Conservation (phyloP, 495 filamentous ascomycete genomes). For the Neurospora cerealis region DNA sequence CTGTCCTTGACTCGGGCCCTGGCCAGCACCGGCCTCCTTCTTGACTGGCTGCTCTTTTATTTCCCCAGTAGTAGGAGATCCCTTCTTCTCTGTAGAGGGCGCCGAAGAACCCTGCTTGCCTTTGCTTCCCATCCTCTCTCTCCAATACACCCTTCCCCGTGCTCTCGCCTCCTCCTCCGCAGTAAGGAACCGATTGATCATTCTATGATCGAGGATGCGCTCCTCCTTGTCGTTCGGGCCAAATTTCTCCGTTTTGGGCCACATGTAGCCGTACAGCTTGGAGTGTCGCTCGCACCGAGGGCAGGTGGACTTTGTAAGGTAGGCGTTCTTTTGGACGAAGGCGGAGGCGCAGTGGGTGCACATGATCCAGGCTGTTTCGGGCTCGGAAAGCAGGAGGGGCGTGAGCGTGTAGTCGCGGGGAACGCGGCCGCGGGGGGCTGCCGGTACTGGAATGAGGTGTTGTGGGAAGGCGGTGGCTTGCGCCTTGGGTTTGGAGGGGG, state of each 20-base stretch:
- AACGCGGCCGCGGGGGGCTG: conserved; percentile 26
- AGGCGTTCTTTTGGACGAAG: conserved; percentile 83
- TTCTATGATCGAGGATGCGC: conserved; percentile 62
- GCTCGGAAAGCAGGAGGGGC: conserved; percentile 56
- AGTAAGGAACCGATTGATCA: conserved; percentile 58
- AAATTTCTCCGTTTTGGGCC: conserved; percentile 85
- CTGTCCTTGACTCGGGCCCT: neutral
- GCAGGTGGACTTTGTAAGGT: conserved; percentile 73
- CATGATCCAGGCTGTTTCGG: conserved; percentile 71
- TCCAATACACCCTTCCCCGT: conserved; percentile 31
- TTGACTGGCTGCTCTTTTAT: neutral
- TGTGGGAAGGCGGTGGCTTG: neutral
- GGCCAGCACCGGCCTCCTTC: neutral
- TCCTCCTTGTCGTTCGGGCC: conserved; percentile 67
- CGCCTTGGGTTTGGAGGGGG: neutral
- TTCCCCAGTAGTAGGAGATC: neutral
- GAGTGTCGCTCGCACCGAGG: conserved; percentile 90
- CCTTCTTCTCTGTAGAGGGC: neutral
- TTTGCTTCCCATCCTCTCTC: conserved; percentile 2
- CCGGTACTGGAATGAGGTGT: neutral
- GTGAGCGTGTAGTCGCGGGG: conserved; percentile 78
- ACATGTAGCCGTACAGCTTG: conserved; percentile 87
- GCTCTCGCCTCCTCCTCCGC: conserved; percentile 54
- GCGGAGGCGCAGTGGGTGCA: conserved; percentile 71
- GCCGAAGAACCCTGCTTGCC: neutral